Evolutionary conservation across 441 rosid species (phyloP).

Genomic region (Erodium texanum): DNA sequence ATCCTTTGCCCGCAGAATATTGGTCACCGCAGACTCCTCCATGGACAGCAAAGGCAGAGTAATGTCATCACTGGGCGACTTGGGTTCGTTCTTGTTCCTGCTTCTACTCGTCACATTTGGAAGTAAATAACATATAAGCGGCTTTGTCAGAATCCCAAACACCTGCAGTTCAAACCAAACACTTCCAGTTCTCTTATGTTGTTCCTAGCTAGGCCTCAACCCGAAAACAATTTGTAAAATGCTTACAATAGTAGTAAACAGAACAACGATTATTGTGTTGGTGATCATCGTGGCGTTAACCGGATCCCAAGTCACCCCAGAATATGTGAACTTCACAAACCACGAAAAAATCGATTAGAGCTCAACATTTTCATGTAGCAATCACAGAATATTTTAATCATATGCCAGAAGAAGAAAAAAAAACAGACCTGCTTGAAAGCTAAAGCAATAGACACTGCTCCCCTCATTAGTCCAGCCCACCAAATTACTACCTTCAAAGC

Average conservation of each 20-base stretch:
- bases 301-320: conserved; percentile 65
- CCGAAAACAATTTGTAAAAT: too few species aligned
- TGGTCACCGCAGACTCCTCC: conserved; percentile 57
- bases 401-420: too few species aligned
- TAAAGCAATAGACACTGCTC: conserved; percentile 31
- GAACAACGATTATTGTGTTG: conserved; percentile 59
- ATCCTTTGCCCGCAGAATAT: conserved; percentile 55
- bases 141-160: conserved; percentile 77
- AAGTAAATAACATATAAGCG: conserved; percentile 47
- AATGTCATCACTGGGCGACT: conserved; percentile 39
- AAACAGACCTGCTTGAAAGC: conserved; percentile 74
- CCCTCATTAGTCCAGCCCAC: conserved; percentile 90
- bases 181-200: too few species aligned
- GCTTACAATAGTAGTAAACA: conserved; percentile 67
- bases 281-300: conserved; percentile 68
- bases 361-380: not conserved
- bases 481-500: conserved; percentile 58
- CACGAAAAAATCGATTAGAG: conserved; percentile 6
- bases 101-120: conserved; percentile 28
- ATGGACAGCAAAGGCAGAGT: conserved; percentile 57
- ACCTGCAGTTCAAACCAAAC: conserved; percentile 55
- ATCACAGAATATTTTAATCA: too few species aligned
- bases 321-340: conserved; percentile 56
- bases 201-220: too few species aligned
- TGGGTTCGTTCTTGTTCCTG: conserved; percentile 21